Evolutionary conservation across 2,329 filamentous ascomycete genomes (phyloP).

Genomic region (Aspergillus amoenus): DNA sequence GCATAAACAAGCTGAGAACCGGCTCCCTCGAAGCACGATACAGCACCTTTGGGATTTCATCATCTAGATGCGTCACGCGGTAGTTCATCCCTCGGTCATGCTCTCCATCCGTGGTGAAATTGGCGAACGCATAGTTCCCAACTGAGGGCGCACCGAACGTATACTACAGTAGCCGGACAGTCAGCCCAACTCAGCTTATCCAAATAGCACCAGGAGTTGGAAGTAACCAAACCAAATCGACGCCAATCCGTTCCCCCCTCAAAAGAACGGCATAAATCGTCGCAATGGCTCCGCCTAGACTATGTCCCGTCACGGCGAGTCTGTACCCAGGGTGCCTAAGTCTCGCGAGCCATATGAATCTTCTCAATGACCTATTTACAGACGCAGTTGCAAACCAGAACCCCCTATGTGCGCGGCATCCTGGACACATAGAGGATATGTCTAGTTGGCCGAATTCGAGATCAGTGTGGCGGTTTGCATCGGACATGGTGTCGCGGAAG

Average conservation of each 20-base stretch:
- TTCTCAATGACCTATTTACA: slow-evolving; percentile 32
- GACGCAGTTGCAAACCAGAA: slow-evolving; percentile 48
- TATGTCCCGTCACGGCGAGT: slow-evolving; percentile 49
- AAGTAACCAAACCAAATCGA: slow-evolving; percentile 40
- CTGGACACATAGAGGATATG: slow-evolving; percentile 39
- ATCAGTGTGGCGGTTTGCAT: slow-evolving; percentile 31
- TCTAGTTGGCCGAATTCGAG: slow-evolving; percentile 25
- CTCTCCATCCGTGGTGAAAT: slow-evolving; percentile 26
- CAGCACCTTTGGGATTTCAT: slow-evolving; percentile 11
- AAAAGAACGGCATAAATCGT: slow-evolving; percentile 45
- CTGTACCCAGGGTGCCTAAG: slow-evolving; percentile 38
- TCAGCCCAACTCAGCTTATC: not conserved
- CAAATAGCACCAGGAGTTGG: too few species aligned
- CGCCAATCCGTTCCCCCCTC: slow-evolving; percentile 35
- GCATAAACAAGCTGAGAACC: not conserved
- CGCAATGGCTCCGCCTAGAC: slow-evolving; percentile 50
- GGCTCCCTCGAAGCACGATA: not conserved
- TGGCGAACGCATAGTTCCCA: slow-evolving; percentile 30
- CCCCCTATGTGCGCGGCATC: slow-evolving; percentile 43
- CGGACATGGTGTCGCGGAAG: slow-evolving; percentile 34
- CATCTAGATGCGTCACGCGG: slow-evolving; percentile 35
- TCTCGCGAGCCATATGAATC: slow-evolving; percentile 38
- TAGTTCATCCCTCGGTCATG: slow-evolving; percentile 27
- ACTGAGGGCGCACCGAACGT: slow-evolving; percentile 40
- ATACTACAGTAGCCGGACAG: slow-evolving; percentile 24